Percentiles rank a stretch among this genome's conserved stretches.
Evolutionary conservation across 2,329 filamentous ascomycete species (phyloP).

Genomic region (Penicillium sp.): DNA sequence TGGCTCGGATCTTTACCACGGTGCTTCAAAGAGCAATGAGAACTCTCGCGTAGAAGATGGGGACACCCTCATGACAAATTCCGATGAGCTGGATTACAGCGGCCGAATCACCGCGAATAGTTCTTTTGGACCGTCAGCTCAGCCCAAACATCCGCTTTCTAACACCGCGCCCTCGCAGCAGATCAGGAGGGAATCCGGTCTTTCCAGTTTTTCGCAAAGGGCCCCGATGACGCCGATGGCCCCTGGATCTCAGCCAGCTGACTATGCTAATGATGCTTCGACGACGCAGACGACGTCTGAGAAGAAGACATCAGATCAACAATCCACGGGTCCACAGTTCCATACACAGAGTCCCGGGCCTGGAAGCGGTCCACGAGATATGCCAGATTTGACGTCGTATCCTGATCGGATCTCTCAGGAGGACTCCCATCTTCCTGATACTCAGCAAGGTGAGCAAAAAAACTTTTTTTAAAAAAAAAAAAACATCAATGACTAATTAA

Average conservation of each 20-base stretch:
- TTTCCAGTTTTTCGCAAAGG: conserved; percentile 47
- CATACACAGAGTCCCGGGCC: conserved; percentile 60
- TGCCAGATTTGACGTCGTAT: conserved; percentile 52
- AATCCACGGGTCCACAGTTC: conserved; percentile 63
- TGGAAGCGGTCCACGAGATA: conserved; percentile 42
- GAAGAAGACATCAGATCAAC: conserved; percentile 74
- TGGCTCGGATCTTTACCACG: conserved; percentile 37
- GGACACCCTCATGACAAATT: conserved; percentile 61
- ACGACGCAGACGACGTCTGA: conserved; percentile 78
- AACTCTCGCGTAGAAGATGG: conserved; percentile 44
- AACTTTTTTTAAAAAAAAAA: neutral
- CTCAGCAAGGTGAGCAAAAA: conserved; percentile 49
- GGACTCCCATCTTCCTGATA: conserved; percentile 59
- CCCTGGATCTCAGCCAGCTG: conserved; percentile 54
- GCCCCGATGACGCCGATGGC: conserved; percentile 56
- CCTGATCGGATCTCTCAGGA: conserved; percentile 51
- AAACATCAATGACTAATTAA: conserved; percentile 20
- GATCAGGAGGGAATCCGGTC: conserved; percentile 41
- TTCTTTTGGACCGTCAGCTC: conserved; percentile 50
- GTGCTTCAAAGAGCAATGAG: conserved; percentile 53
- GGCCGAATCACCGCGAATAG: conserved; percentile 43
- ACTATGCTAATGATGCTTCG: conserved; percentile 80
- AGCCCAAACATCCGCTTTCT: conserved; percentile 44
- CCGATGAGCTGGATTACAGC: conserved; percentile 40
- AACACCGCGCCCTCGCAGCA: conserved; percentile 46